Evolutionary conservation across 177 flowering plant species (phyloP).

Genomic region (Telopea speciosissima): DNA sequence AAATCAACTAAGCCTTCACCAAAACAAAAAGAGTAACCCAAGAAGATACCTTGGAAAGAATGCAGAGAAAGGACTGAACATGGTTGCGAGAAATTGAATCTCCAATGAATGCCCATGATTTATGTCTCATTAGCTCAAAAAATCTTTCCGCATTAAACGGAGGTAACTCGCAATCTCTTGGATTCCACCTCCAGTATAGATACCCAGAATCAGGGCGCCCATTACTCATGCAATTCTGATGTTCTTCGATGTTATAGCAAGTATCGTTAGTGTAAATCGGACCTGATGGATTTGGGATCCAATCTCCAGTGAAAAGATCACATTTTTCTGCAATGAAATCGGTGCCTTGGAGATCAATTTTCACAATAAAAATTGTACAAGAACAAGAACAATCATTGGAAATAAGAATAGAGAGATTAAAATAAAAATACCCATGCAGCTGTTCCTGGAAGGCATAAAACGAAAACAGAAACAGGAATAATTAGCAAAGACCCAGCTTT

Average conservation of each 20-base stretch:
- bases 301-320: conserved; percentile 70
- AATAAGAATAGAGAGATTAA: background rate
- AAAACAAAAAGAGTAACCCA: background rate
- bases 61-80: conserved; percentile 88
- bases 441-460: too few species aligned
- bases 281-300: conserved; percentile 69
- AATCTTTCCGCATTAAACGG: conserved; percentile 54
- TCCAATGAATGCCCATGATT: conserved; percentile 73
- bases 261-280: conserved; percentile 74
- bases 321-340: conserved; percentile 47
- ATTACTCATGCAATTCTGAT: conserved; percentile 91
- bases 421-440: background rate
- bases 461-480: background rate
- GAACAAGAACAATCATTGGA: too few species aligned
- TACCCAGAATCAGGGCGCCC: conserved; percentile 83
- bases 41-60: conserved; percentile 60
- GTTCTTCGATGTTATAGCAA: conserved; percentile 57
- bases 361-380: background rate
- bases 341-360: background rate
- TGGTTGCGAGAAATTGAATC: conserved; percentile 94
- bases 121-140: conserved; percentile 73
- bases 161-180: conserved; percentile 60
- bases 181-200: conserved; percentile 92
- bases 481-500: background rate
- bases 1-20: background rate